Base-by-base conservation (phyloP, 1,284 basidiomycete species). In the Pseudozyma tsukubaensis region DNA sequence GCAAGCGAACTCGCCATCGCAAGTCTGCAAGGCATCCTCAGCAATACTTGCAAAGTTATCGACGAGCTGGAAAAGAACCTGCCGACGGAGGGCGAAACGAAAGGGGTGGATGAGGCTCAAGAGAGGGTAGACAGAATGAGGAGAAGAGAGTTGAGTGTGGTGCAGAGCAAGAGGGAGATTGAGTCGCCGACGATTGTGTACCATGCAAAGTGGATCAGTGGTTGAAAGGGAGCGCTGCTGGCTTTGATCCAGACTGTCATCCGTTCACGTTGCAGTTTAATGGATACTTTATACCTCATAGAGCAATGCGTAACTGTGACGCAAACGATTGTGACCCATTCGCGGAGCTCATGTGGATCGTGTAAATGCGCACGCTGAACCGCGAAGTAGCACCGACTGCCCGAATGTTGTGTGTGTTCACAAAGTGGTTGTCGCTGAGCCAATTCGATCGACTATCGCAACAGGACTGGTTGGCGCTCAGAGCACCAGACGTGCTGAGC, bases 11-110 rank as follows among this genome's bases (percentile, higher is more conserved):
- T 85, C 35, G 92, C 95, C 0, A 88, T 97, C 21, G 89, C 90
- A 1, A 92, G 91, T 65, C 93, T 96, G 0, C 93, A 97, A 79
- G 89, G 90, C n/a, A 88, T 99, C 36, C 87, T 99, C 2, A 49
- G 49, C 18, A 76, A 72, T 21, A 81, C 76, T 9, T 59, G 57
- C 34, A 19, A 53, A 8, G 59, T 63, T 39, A 77, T 81, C 35
- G 76, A 62, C 6, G 29, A 61, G 50, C 18, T 64, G n/a, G 68
- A 66, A 36, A 47, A 44, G 50, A 40, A 34, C 14, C 18, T 37
- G 11, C 29, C 36, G 12, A 18, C 43, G 50, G 14, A 4, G 39
- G 19, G 16, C 18, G 24, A 42, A 19, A 19, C 47, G 39, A 37
- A 44, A 54, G 40, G 55, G 24, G 39, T 29, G 5, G 74, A 75